A percentile compares a stretch with the other conserved stretches of the same genome.
These are phyloP conservation scores for Houttuynia cordata DNA, from an alignment of 164 flowering plant species.

Conservation along the genomic window DNA sequence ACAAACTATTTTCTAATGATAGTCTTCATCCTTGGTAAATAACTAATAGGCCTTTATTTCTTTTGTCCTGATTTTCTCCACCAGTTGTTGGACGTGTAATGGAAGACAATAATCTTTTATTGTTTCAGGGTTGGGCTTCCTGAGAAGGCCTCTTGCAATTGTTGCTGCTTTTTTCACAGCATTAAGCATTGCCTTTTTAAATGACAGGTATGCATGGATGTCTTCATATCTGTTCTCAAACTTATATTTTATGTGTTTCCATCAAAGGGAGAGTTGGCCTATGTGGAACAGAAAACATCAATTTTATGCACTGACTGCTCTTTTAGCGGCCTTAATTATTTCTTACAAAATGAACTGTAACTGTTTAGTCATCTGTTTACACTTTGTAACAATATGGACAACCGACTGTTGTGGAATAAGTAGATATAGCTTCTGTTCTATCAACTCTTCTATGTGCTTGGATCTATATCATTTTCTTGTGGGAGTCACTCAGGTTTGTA, in stretches of 20 bases:
- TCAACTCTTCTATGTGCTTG: too few relatives aligned
- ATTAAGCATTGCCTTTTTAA: constrained; percentile 63
- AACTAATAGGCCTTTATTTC: neutral
- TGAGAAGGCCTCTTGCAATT: constrained; percentile 69
- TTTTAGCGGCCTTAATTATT: too few relatives aligned
- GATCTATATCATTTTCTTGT: too few relatives aligned
- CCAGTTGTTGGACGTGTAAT: neutral
- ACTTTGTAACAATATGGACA: too few relatives aligned
- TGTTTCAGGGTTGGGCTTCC: constrained; percentile 68
- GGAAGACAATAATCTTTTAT: neutral
- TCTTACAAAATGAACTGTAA: too few relatives aligned
- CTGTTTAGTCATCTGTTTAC: too few relatives aligned
- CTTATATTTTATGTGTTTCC: neutral
- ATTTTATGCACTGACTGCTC: too few relatives aligned
- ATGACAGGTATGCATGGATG: constrained; percentile 62
- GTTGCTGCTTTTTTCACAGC: constrained; percentile 79
- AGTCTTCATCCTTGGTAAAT: constrained; percentile 58
- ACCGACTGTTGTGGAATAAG: too few relatives aligned
- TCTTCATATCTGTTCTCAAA: neutral
- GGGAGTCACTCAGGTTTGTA: too few relatives aligned
- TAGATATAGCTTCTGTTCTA: too few relatives aligned
- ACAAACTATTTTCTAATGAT: constrained; percentile 84
- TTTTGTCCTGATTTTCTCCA: neutral
- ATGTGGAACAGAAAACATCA: too few relatives aligned
- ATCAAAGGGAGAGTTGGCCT: neutral